Evolutionary conservation across 129 eudicot genomes (phyloP).

Genomic region (Deinandra increscens): DNA sequence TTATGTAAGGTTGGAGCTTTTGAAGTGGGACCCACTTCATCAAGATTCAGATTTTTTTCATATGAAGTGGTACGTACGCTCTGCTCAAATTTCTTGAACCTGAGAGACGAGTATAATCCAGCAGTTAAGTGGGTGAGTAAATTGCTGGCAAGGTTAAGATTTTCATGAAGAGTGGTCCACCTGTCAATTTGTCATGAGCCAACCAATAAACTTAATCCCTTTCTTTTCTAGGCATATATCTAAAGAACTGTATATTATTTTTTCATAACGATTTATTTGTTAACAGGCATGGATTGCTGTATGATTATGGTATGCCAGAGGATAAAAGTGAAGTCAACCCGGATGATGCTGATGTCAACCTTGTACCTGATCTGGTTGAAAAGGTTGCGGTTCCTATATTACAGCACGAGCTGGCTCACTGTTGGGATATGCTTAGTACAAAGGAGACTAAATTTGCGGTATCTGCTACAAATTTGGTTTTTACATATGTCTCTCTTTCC

Average conservation of each 20-base stretch:
- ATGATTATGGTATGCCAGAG: conserved; percentile 64
- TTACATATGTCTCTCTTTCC: conserved; percentile 62
- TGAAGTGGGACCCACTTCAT: conserved; percentile 99
- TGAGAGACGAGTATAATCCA: conserved; percentile 44
- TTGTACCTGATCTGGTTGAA: conserved; percentile 80
- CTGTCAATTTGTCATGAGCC: conserved; percentile 24
- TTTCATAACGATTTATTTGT: conserved; percentile 6
- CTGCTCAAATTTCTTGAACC: conserved; percentile 51
- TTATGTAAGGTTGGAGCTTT: conserved; percentile 94
- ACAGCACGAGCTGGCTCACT: conserved; percentile 62
- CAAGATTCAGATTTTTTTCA: conserved; percentile 81
- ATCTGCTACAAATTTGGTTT: conserved; percentile 62
- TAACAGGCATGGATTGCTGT: conserved; percentile 75
- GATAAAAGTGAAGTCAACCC: conserved; percentile 46
- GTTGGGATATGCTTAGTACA: conserved; percentile 91
- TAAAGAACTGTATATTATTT: neutral
- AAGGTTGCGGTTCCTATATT: conserved; percentile 85
- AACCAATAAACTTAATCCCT: conserved; percentile 15
- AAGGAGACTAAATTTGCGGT: conserved; percentile 81
- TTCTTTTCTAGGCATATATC: neutral
- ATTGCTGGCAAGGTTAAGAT: conserved; percentile 46
- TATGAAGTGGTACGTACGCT: conserved; percentile 89
- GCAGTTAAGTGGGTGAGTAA: conserved; percentile 58
- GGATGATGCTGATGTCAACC: conserved; percentile 68
- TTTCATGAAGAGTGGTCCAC: conserved; percentile 28